Evolutionary conservation across 2,329 filamentous ascomycete genomes (phyloP), one percentile per base, ranked within the genome.

Genomic region (Chrysosporium queenslandicum): DNA sequence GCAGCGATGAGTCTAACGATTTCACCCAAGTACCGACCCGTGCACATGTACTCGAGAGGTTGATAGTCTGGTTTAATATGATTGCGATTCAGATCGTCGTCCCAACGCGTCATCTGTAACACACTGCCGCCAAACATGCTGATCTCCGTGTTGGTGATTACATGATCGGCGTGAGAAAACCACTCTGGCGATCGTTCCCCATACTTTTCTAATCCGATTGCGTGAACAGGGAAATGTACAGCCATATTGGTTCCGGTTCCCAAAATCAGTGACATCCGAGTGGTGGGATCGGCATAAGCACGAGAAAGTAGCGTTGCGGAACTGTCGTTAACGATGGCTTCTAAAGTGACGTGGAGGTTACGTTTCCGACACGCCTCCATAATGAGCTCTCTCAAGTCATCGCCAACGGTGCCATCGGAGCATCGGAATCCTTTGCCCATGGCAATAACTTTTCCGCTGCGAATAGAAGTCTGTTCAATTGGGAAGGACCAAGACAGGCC

Each of bases 351-450:
- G 53, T 80, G 77, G 46, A 83, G 66, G 27, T 72, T 69, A 55
- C 71, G 71, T 56, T 73, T 72, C 42, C 67, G 70, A 64, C 80
- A 84, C 14, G 80, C 78, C 29, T 71, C 66, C 68, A 78, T 78
- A 58, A 84, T 77, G 53, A 83, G 64, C 46, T 77, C 73, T 47
- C 76, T 77, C 32, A 84, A 66, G 62, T 84, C 80, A 58, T 78
- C 71, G 27, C 79, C 79, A 36, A 79, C 68, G 2, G 79, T 74
- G 23, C 76, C 78, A 55, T 80, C 72, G 14, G 77, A 80, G 42
- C 79, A 81, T 50, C 71, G 68, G 61, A 83, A 83, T 0, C 80
- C 80, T 63, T 84, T 84, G 55, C 81, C 81, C 81, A 84, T 84
- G 14, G 73, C 72, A 49, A 81, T 71, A 18, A 83, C 66, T 41